phyloP scores from a whole-genome alignment of 192 early-diverging fungal genomes.

The Coemansia interrupta region DNA sequence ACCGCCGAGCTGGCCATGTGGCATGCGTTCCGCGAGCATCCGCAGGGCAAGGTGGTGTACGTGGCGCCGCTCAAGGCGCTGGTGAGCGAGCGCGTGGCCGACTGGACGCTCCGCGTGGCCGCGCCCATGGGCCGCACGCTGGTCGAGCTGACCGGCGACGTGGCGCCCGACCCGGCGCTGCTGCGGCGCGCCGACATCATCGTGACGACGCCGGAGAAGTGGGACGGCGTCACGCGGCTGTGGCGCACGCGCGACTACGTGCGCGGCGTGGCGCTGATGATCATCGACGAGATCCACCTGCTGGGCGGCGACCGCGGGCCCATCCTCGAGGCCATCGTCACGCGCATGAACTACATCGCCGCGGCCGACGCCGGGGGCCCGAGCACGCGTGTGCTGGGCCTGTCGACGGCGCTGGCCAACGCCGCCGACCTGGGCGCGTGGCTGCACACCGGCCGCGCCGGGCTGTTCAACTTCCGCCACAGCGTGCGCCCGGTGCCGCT shows the following conservation, averaged over 20 bases:
- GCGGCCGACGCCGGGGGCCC: slow-evolving; percentile 53
- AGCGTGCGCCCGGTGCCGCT: slow-evolving; percentile 96
- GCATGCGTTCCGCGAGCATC: slow-evolving; percentile 81
- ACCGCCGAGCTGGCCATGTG: slow-evolving; percentile 96
- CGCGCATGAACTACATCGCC: slow-evolving; percentile 96
- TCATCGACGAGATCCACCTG: slow-evolving; percentile 98
- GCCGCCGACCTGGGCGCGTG: slow-evolving; percentile 94
- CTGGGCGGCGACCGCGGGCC: slow-evolving; percentile 96
- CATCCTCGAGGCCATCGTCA: slow-evolving; percentile 96
- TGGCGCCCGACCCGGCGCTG: slow-evolving; percentile 85
- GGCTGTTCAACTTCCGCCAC: slow-evolving; percentile 95
- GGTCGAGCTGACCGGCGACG: slow-evolving; percentile 95
- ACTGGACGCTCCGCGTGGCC: slow-evolving; percentile 77
- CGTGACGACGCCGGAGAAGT: slow-evolving; percentile 97
- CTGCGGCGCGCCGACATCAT: slow-evolving; percentile 91
- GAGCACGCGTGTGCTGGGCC: slow-evolving; percentile 80
- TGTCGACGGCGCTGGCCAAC: slow-evolving; percentile 96
- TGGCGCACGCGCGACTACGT: slow-evolving; percentile 92
- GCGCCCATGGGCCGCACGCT: slow-evolving; percentile 73
- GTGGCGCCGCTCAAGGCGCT: slow-evolving; percentile 97
- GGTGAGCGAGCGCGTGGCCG: slow-evolving; percentile 88
- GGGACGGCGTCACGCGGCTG: slow-evolving; percentile 94
- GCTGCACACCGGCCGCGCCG: slow-evolving; percentile 82
- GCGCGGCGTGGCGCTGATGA: slow-evolving; percentile 78
- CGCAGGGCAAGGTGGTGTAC: slow-evolving; percentile 83